Evolutionary conservation across 139 green algal genomes (phyloP).

Genomic region (Edaphochlamys debaryana): DNA sequence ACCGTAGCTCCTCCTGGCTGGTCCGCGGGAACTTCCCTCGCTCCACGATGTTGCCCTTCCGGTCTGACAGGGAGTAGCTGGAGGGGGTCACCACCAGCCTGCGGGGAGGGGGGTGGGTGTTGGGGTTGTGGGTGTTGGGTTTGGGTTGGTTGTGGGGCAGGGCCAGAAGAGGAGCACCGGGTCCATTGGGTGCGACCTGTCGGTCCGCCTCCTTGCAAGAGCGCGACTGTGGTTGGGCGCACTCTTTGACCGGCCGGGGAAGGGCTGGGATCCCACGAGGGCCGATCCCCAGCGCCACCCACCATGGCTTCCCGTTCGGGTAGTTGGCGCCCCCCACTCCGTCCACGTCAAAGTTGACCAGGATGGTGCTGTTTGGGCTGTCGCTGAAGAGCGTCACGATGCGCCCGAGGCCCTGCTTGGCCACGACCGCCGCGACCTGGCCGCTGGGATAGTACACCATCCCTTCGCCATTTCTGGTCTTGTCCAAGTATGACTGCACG

Average conservation of each 20-base stretch:
- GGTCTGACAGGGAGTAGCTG: slow-evolving; percentile 31
- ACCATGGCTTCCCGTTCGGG: slow-evolving; percentile 47
- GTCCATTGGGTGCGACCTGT: neutral
- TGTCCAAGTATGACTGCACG: slow-evolving; percentile 24
- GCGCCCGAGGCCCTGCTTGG: slow-evolving; percentile 7
- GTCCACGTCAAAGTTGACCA: slow-evolving; percentile 37
- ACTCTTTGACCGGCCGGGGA: no score
- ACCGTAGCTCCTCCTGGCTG: slow-evolving; percentile 1
- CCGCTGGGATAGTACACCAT: slow-evolving; percentile 35
- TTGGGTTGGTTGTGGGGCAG: neutral
- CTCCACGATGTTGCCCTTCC: slow-evolving; percentile 32
- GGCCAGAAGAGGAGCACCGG: neutral
- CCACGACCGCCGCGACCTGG: slow-evolving; percentile 15
- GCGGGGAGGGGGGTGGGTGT: no score
- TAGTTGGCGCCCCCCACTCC: slow-evolving; percentile 42
- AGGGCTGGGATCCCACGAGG: no score
- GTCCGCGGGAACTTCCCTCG: slow-evolving; percentile 36
- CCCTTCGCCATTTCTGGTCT: slow-evolving; percentile 37
- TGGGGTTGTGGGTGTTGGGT: neutral
- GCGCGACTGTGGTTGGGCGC: no score
- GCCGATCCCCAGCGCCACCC: no score
- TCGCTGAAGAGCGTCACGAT: slow-evolving; percentile 37
- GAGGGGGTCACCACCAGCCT: slow-evolving; percentile 46
- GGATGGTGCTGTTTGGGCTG: neutral
- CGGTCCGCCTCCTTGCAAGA: neutral